Evolutionary conservation across 306 rosid species (phyloP).

Genomic region (Mimosa bimucronata): DNA sequence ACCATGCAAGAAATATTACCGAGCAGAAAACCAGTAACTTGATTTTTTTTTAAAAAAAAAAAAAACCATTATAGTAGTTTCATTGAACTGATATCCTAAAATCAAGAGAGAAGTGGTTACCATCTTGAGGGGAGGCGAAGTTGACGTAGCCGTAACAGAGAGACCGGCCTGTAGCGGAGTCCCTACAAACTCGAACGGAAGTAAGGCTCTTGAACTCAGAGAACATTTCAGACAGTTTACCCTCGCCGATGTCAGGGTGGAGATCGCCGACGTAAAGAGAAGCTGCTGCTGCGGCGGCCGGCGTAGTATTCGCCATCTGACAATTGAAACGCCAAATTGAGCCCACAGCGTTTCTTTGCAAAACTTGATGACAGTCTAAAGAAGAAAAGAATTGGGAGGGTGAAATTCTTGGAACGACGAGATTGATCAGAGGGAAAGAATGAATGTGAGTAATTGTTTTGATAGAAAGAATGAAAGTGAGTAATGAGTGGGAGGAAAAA

Average conservation of each 20-base stretch:
- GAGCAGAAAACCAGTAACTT: slow-evolving; percentile 3
- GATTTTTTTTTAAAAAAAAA: background rate
- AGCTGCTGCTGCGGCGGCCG: slow-evolving; percentile 44
- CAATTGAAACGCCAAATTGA: slow-evolving; percentile 22
- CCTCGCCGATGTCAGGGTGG: slow-evolving; percentile 61
- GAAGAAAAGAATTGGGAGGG: background rate
- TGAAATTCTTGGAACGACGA: background rate
- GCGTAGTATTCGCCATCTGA: slow-evolving; percentile 65
- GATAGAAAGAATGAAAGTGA: too few relatives aligned
- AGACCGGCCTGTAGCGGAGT: slow-evolving; percentile 61
- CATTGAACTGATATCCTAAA: background rate
- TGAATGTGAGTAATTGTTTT: background rate
- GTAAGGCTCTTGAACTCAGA: slow-evolving; percentile 52
- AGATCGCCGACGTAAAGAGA: slow-evolving; percentile 91
- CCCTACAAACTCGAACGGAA: slow-evolving; percentile 72
- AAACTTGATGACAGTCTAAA: slow-evolving; percentile 5
- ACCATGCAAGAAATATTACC: background rate
- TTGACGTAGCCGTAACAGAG: slow-evolving; percentile 89
- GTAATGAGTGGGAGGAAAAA: background rate
- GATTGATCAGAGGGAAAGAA: background rate
- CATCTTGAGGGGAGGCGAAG: slow-evolving; percentile 66
- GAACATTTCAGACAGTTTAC: slow-evolving; percentile 59
- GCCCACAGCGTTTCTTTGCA: slow-evolving; percentile 5
- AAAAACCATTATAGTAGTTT: background rate
- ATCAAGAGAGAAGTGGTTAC: slow-evolving; percentile 39